phyloP scores from a whole-genome alignment of 2,329 filamentous ascomycete species.

The Pyrenophora tritici-repentis region DNA sequence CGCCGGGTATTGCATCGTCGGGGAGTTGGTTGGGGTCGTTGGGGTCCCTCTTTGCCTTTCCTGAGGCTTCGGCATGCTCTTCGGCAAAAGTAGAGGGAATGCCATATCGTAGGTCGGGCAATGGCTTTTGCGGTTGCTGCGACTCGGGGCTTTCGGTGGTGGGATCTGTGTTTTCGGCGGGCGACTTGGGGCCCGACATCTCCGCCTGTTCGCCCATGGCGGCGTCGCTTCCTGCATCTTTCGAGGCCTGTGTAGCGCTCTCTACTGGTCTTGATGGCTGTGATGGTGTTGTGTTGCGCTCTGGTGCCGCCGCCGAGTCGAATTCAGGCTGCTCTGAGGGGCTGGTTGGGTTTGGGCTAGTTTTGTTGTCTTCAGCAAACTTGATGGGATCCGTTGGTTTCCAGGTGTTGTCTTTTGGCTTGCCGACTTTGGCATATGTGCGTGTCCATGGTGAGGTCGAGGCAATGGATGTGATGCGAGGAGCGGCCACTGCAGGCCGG shows the following conservation, averaged over 20 bases:
- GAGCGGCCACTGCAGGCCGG: constrained; percentile 32
- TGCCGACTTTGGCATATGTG: constrained; percentile 30
- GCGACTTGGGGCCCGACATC: constrained; percentile 42
- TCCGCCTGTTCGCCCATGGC: constrained; percentile 43
- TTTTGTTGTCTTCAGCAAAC: constrained; percentile 38
- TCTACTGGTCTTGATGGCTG: constrained; percentile 31
- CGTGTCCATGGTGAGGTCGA: constrained; percentile 36
- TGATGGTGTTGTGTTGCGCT: constrained; percentile 29
- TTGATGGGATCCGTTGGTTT: constrained; percentile 49
- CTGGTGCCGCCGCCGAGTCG: constrained; percentile 21
- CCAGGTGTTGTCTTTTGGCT: constrained; percentile 48
- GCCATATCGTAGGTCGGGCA: constrained; percentile 91
- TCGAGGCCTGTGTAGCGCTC: constrained; percentile 21
- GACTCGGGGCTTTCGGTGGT: constrained; percentile 45
- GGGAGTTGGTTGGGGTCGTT: constrained; percentile 56
- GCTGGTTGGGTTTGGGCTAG: constrained; percentile 28
- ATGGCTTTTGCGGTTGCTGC: constrained; percentile 64
- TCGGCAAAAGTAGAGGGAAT: constrained; percentile 89
- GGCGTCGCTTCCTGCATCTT: constrained; percentile 26
- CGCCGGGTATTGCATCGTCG: constrained; percentile 54
- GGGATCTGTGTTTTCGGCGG: constrained; percentile 45
- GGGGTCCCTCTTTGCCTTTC: constrained; percentile 34
- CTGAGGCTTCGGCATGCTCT: constrained; percentile 60
- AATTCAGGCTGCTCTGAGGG: constrained; percentile 46
- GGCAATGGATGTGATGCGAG: constrained; percentile 33